These are phyloP conservation scores for Monosporozyma solicola DNA, from an alignment of 805 yeast species.

Conservation along the genomic window DNA sequence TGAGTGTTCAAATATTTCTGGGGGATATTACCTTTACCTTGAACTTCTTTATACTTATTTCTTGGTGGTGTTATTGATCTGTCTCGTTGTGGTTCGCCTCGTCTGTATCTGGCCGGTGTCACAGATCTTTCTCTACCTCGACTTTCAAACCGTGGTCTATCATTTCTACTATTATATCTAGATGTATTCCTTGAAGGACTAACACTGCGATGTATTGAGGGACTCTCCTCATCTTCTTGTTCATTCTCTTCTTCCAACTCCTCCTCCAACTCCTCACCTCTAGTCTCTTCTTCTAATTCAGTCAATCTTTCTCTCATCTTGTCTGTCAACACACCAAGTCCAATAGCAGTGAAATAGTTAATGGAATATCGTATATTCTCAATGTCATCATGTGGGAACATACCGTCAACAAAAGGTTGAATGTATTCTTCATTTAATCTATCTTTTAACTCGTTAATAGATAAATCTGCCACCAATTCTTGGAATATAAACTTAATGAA, in stretches of 20 bases:
- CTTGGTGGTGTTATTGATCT: conserved; percentile 19
- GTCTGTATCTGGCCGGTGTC: conserved; percentile 12
- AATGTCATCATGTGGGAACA: conserved; percentile 53
- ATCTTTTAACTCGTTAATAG: conserved; percentile 40
- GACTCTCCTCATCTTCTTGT: conserved; percentile 5
- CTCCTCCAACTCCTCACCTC: conserved; percentile 7
- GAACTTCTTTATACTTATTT: conserved; percentile 1
- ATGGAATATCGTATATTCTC: conserved; percentile 66
- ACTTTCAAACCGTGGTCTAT: neutral
- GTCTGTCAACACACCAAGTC: conserved; percentile 76
- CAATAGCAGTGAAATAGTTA: conserved; percentile 89
- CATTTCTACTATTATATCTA: conserved; percentile 3
- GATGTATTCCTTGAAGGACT: neutral
- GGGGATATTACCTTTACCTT: neutral
- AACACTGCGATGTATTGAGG: conserved; percentile 5
- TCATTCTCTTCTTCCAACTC: conserved; percentile 8
- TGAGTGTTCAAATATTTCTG: neutral
- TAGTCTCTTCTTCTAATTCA: conserved; percentile 24
- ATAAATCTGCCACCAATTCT: conserved; percentile 71
- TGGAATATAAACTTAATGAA: conserved; percentile 73
- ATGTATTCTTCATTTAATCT: conserved; percentile 47
- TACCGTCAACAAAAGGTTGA: conserved; percentile 40
- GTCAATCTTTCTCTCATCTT: conserved; percentile 56
- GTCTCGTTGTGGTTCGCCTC: neutral
- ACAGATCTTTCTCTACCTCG: conserved; percentile 11